A percentile compares a stretch with the other conserved stretches of the same genome.
phyloP scores from a whole-genome alignment of 371 early-diverging fungal genomes.

The Smittium mucronatum region DNA sequence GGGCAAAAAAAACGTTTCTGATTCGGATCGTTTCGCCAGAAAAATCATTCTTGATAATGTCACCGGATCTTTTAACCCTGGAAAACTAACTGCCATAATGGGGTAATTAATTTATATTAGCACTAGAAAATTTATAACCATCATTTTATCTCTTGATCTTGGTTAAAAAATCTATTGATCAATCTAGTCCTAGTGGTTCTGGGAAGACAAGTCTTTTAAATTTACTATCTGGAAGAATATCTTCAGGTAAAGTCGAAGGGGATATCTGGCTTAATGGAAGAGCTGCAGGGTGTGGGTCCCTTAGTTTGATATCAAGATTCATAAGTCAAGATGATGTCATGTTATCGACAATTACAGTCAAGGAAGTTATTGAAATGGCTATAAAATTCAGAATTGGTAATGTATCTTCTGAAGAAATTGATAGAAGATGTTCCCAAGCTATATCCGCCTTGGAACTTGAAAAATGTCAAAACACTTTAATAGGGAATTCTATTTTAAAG shows the following conservation, averaged over 20 bases:
- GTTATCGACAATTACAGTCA: conserved; percentile 66
- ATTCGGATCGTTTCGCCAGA: no score
- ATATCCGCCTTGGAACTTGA: conserved; percentile 65
- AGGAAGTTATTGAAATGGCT: conserved; percentile 66
- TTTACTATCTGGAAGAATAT: conserved; percentile 53
- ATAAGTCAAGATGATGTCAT: conserved; percentile 80
- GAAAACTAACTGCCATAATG: conserved; percentile 29
- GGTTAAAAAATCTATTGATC: background rate
- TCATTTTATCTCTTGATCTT: background rate
- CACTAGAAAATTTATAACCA: no score
- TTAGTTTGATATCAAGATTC: conserved; percentile 58
- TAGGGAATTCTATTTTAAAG: conserved; percentile 60
- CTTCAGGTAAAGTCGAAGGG: conserved; percentile 45
- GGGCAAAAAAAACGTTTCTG: no score
- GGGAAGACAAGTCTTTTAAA: conserved; percentile 60
- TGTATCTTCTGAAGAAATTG: conserved; percentile 18
- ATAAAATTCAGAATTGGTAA: conserved; percentile 63
- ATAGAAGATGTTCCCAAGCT: conserved; percentile 51
- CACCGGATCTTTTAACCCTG: conserved; percentile 29
- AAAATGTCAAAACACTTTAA: conserved; percentile 57
- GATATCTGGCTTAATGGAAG: conserved; percentile 52
- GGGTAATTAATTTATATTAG: conserved; percentile 11
- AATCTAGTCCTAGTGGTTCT: conserved; percentile 40
- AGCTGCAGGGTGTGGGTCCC: conserved; percentile 30
- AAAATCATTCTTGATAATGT: conserved; percentile 23